These are phyloP conservation scores for Leccinellum rugosiceps DNA, from an alignment of 768 basidiomycete species.

Conservation along the genomic window DNA sequence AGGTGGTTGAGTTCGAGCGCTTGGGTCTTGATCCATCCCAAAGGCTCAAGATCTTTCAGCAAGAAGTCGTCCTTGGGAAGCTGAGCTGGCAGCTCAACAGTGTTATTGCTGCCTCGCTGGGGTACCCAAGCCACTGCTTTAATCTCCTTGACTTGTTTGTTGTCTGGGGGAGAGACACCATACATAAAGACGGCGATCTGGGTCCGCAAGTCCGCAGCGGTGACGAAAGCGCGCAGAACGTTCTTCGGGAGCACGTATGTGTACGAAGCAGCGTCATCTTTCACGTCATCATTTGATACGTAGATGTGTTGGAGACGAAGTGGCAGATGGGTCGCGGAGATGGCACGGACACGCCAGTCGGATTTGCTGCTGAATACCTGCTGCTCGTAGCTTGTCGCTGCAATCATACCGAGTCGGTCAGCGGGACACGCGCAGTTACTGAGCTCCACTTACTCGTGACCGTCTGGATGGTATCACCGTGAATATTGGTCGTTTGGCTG, in stretches of 20 bases:
- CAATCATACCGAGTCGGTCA: constrained; percentile 4
- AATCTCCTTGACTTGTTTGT: constrained; percentile 98
- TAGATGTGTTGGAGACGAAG: constrained; percentile 98
- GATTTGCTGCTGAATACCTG: constrained; percentile 99
- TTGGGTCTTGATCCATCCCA: constrained; percentile 98
- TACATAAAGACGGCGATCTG: constrained; percentile 95
- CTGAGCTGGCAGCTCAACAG: constrained; percentile 84
- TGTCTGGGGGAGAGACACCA: constrained; percentile 90
- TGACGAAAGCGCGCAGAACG: constrained; percentile 89
- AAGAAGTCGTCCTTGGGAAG: constrained; percentile 94
- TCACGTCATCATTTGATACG: constrained; percentile 98
- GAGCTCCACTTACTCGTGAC: constrained; percentile 70
- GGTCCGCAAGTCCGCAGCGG: constrained; percentile 90
- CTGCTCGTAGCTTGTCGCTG: constrained; percentile 95
- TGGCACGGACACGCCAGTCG: constrained; percentile 98
- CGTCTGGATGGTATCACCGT: constrained; percentile 94
- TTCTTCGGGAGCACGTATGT: constrained; percentile 99
- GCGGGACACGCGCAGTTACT: not conserved
- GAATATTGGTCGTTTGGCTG: constrained; percentile 94
- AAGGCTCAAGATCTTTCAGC: constrained; percentile 89
- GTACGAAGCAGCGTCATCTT: constrained; percentile 92
- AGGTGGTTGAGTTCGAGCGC: constrained; percentile 89
- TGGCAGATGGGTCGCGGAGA: constrained; percentile 93
- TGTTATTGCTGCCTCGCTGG: constrained; percentile 93
- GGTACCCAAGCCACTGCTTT: constrained; percentile 98